phyloP scores from a whole-genome alignment of 2,329 filamentous ascomycete genomes.

The Thielaviopsis musarum region DNA sequence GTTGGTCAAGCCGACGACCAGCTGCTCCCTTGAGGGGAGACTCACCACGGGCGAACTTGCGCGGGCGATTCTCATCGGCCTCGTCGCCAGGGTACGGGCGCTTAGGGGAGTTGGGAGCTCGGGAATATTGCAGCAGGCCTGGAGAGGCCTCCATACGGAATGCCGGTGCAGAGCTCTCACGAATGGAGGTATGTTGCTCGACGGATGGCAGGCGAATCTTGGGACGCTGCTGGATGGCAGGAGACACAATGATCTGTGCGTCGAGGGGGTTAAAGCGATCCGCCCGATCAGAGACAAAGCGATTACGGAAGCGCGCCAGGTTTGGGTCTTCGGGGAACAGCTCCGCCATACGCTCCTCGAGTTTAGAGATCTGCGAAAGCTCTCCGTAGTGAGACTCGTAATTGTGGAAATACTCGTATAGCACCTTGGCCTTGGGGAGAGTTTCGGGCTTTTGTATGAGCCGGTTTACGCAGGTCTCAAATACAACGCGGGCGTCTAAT shows the following conservation, averaged over 20 bases:
- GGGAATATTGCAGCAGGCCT: constrained; percentile 32
- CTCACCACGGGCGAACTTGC: constrained; percentile 75
- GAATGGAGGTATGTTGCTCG: constrained; percentile 30
- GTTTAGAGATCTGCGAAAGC: constrained; percentile 71
- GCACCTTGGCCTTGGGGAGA: constrained; percentile 57
- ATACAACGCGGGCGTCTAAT: constrained; percentile 80
- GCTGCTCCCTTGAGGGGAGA: constrained; percentile 87
- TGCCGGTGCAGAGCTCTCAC: constrained; percentile 26
- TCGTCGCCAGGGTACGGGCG: constrained; percentile 52
- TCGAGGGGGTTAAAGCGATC: constrained; percentile 63
- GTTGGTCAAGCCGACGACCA: constrained; percentile 67
- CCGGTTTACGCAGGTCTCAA: constrained; percentile 81
- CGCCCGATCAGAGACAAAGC: constrained; percentile 43
- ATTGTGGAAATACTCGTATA: constrained; percentile 86
- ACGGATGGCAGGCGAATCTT: constrained; percentile 38
- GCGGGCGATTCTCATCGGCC: constrained; percentile 55
- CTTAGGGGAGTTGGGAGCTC: constrained; percentile 38
- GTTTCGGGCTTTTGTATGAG: constrained; percentile 63
- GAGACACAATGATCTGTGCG: constrained; percentile 71
- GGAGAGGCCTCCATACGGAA: constrained; percentile 17
- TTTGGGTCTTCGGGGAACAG: constrained; percentile 81
- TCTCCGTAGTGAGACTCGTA: constrained; percentile 94
- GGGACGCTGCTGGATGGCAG: constrained; percentile 56
- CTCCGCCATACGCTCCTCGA: constrained; percentile 85
- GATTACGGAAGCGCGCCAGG: constrained; percentile 56